Conservation (phyloP, 2,329 filamentous ascomycete species). For the Emmonsiellopsis sp. region DNA sequence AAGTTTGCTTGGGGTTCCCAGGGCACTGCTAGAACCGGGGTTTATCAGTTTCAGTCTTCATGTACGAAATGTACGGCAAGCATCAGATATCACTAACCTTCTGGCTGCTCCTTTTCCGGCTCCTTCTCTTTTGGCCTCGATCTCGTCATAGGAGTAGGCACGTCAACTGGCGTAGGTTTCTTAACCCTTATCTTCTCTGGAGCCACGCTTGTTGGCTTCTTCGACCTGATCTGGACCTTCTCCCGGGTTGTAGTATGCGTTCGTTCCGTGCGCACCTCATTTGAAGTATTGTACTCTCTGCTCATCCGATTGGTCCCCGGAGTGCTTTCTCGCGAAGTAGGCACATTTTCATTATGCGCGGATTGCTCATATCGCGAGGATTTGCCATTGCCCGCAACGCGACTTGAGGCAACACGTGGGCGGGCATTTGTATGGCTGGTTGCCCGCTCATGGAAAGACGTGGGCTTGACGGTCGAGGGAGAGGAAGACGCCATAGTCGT, state of each 20-base stretch:
- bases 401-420: constrained; percentile 33
- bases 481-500: constrained; percentile 16
- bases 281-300: constrained; percentile 26
- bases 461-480: constrained; percentile 21
- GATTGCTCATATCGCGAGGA: constrained; percentile 10
- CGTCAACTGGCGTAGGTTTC: constrained; percentile 17
- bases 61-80: constrained; percentile 5
- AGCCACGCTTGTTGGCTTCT: constrained; percentile 44
- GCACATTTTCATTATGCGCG: constrained; percentile 12
- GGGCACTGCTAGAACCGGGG: constrained; percentile 24
- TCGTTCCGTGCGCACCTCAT: constrained; percentile 33
- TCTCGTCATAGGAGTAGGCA: constrained; percentile 17
- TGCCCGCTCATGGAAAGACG: constrained; percentile 33
- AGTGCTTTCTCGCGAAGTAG: constrained; percentile 9
- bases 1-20: constrained; percentile 79
- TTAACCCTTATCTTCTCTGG: constrained; percentile 25
- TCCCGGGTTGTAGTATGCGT: constrained; percentile 53
- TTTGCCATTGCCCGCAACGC: constrained; percentile 21
- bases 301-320: constrained; percentile 16
- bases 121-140: constrained; percentile 12
- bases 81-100: constrained; percentile 19
- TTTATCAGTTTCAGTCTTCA: constrained; percentile 6
- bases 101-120: constrained; percentile 23
- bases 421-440: constrained; percentile 29
- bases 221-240: constrained; percentile 49